Percentiles rank a stretch among this genome's conserved stretches.
Evolutionary conservation across 164 flowering plant species (phyloP).

Genomic region (Umbellularia californica): DNA sequence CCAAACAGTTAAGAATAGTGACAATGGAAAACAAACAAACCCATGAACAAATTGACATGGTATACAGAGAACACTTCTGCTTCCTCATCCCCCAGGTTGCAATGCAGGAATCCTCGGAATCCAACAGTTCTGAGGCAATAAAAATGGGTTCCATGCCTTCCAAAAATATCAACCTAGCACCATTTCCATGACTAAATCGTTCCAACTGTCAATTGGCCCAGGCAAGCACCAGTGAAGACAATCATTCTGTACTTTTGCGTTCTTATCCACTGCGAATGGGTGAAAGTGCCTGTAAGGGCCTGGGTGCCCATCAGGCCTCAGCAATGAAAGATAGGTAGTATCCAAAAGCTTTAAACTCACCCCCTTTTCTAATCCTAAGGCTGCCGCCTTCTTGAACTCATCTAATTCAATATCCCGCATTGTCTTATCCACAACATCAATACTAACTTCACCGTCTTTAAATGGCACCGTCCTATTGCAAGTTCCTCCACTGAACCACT

Average conservation of each 20-base stretch:
- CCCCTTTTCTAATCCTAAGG: constrained; percentile 20
- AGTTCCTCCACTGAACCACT: constrained; percentile 83
- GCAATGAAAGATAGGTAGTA: constrained; percentile 46
- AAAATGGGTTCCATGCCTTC: neutral
- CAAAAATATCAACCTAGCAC: constrained; percentile 1
- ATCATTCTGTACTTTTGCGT: constrained; percentile 54
- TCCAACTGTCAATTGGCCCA: constrained; percentile 88
- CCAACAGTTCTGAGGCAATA: neutral
- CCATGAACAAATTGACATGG: neutral
- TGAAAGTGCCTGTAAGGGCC: constrained; percentile 71
- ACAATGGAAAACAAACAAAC: neutral
- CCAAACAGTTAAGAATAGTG: neutral
- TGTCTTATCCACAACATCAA: constrained; percentile 35
- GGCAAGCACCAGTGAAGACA: constrained; percentile 98
- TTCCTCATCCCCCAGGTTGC: neutral
- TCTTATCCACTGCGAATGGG: constrained; percentile 61
- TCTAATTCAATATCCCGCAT: constrained; percentile 56
- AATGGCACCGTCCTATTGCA: constrained; percentile 57
- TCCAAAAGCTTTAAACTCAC: constrained; percentile 65
- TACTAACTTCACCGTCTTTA: constrained; percentile 55
- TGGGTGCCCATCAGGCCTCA: constrained; percentile 95
- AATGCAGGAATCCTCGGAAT: neutral
- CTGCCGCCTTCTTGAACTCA: constrained; percentile 46
- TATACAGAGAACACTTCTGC: neutral
- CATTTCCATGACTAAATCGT: constrained; percentile 61